Base-by-base conservation (phyloP, 768 basidiomycete genomes). In the Lactarius quietus region DNA sequence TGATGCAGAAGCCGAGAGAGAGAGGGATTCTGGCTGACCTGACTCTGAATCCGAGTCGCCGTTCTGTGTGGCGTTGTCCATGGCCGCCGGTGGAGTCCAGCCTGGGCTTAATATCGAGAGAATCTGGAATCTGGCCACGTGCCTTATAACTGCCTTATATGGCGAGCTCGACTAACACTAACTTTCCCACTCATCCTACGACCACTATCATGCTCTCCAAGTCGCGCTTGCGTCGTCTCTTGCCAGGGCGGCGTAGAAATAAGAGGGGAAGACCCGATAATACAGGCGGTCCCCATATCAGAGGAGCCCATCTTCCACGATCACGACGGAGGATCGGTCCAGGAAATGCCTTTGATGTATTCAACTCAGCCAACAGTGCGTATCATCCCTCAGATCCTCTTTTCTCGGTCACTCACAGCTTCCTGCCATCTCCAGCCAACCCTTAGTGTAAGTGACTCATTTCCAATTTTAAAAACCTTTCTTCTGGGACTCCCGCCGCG, bases 21-120 rank as follows among this genome's bases (percentile, higher is more conserved):
- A 53, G 41, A 70, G 26, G n/a, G 36, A 59, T 57, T 68, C 64
- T 39, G 69, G 69, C 20, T 36, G 53, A 28, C 56, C 61, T 17
- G 67, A 68, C n/a, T 70, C 69, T 33, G 67, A 63, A 31, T 65
- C 69, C 2, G 69, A 45, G 36, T 62, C 65, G 12, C 43, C 33
- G 23, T 57, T 23, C 35, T 35, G 56, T 9, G 29, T 23, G n/a
- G 33, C 33, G 56, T 3, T 57, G 31, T 38, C 8, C 33, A 66
- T 62, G 41, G 28, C 38, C 48, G 35, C n/a, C 7, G 54, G 38
- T 23, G 59, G 59, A 45, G 59, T 17, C 20, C 23, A 28, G 64
- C 35, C 28, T n/a, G 14, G 55, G 57, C 53, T 59, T 52, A 64
- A 64, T 64, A 54, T 64, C 45, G 18, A 12, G 52, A 61, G 59